Evolutionary conservation across 2,329 filamentous ascomycete species (phyloP).

Genomic region (Boeremia lycopersici): DNA sequence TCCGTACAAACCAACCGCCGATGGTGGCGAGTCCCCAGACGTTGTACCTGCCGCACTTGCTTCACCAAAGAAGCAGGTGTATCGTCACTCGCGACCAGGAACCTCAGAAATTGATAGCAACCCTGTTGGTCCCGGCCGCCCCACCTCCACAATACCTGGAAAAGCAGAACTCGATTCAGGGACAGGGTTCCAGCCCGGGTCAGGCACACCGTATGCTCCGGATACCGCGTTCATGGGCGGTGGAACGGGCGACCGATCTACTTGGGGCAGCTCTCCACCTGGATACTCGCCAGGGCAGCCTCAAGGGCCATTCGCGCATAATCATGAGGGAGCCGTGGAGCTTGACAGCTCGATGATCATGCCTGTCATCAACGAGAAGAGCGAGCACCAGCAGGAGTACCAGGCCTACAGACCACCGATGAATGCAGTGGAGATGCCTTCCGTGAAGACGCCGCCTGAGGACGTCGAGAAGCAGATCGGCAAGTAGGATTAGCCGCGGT

Average conservation of each 20-base stretch:
- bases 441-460: constrained; percentile 29
- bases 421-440: constrained; percentile 24
- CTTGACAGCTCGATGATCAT: constrained; percentile 26
- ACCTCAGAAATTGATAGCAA: constrained; percentile 39
- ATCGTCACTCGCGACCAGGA: constrained; percentile 20
- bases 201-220: constrained; percentile 31
- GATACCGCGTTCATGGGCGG: constrained; percentile 41
- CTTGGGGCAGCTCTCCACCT: constrained; percentile 39
- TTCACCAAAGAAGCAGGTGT: constrained; percentile 25
- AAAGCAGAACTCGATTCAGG: constrained; percentile 41
- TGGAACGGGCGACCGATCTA: constrained; percentile 28
- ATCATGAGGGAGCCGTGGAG: constrained; percentile 18
- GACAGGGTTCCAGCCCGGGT: constrained; percentile 32
- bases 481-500: background rate
- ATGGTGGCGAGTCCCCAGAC: constrained; percentile 21
- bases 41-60: constrained; percentile 34
- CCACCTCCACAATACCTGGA: constrained; percentile 35
- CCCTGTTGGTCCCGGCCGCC: constrained; percentile 36
- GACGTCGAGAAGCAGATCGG: constrained; percentile 28
- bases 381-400: constrained; percentile 24
- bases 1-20: constrained; percentile 25
- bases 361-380: constrained; percentile 22
- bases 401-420: constrained; percentile 35
- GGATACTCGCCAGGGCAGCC: constrained; percentile 36
- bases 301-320: constrained; percentile 15